Evolutionary conservation across 2,329 filamentous ascomycete genomes (phyloP).

Genomic region (Apiospora pterosperma): DNA sequence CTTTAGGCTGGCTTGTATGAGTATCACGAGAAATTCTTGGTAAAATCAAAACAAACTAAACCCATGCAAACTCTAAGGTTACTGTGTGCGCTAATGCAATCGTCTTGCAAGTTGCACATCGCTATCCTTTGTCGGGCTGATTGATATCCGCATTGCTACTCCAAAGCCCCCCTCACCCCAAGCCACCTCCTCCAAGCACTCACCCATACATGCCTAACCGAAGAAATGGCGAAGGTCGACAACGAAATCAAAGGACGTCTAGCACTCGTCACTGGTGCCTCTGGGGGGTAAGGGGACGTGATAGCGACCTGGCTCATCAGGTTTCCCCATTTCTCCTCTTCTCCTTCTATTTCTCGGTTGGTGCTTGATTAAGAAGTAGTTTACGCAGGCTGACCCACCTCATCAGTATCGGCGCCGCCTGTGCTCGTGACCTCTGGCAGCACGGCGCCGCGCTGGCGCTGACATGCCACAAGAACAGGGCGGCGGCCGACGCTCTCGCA

Average conservation of each 20-base stretch:
- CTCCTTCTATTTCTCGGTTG: background rate
- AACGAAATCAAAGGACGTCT: constrained; percentile 30
- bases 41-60: background rate
- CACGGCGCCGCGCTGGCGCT: constrained; percentile 31
- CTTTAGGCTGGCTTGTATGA: background rate
- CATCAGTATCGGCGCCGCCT: constrained; percentile 29
- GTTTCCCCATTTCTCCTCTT: background rate
- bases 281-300: constrained; percentile 31
- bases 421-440: constrained; percentile 29
- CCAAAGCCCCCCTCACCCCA: background rate
- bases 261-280: constrained; percentile 32
- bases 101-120: background rate
- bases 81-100: background rate
- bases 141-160: background rate
- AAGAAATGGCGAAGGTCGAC: constrained; percentile 24
- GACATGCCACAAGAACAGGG: constrained; percentile 26
- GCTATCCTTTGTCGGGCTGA: background rate
- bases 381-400: background rate
- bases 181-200: background rate
- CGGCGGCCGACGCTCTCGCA: constrained; percentile 23
- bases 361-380: background rate
- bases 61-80: background rate
- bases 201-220: background rate
- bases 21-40: background rate
- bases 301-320: too few species aligned